phyloP scores from a whole-genome alignment of 2,329 filamentous ascomycete genomes.

The Coleophoma eucalyptorum region DNA sequence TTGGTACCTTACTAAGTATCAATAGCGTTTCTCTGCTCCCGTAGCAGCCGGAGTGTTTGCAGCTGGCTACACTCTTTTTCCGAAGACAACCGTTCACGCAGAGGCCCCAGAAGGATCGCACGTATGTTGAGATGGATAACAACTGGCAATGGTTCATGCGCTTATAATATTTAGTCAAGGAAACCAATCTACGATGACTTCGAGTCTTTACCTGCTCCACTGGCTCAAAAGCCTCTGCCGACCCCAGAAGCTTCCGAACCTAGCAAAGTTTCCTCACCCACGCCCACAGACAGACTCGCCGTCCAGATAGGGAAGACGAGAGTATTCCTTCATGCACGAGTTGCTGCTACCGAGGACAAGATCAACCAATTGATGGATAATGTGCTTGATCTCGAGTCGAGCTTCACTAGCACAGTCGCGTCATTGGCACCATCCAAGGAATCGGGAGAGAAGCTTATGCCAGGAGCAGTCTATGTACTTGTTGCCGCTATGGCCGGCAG shows the following conservation, averaged over 20 bases:
- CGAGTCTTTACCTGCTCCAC: constrained; percentile 36
- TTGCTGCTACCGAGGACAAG: constrained; percentile 70
- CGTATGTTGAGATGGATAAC: constrained; percentile 12
- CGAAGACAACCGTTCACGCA: constrained; percentile 41
- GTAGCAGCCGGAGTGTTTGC: constrained; percentile 35
- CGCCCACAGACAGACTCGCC: constrained; percentile 87
- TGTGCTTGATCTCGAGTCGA: constrained; percentile 81
- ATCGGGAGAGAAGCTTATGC: constrained; percentile 84
- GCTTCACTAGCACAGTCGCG: constrained; percentile 84
- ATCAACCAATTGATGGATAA: constrained; percentile 80
- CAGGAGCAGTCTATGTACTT: constrained; percentile 86
- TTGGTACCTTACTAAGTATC: constrained; percentile 12
- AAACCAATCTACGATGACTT: constrained; percentile 81
- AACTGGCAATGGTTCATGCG: constrained; percentile 1
- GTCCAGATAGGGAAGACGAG: constrained; percentile 76
- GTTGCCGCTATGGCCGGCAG: constrained; percentile 93
- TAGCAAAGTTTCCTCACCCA: constrained; percentile 46
- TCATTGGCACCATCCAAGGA: constrained; percentile 83
- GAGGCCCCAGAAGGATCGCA: constrained; percentile 33
- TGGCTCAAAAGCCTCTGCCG: constrained; percentile 17
- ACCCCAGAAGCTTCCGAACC: constrained; percentile 16
- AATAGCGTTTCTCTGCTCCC: constrained; percentile 41
- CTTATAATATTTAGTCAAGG: constrained; percentile 33
- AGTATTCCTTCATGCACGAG: constrained; percentile 74
- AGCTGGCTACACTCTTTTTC: constrained; percentile 40